Evolutionary conservation across 1,284 basidiomycete genomes (phyloP), one percentile per base, ranked within the genome.

Genomic region (Pascua sp.): DNA sequence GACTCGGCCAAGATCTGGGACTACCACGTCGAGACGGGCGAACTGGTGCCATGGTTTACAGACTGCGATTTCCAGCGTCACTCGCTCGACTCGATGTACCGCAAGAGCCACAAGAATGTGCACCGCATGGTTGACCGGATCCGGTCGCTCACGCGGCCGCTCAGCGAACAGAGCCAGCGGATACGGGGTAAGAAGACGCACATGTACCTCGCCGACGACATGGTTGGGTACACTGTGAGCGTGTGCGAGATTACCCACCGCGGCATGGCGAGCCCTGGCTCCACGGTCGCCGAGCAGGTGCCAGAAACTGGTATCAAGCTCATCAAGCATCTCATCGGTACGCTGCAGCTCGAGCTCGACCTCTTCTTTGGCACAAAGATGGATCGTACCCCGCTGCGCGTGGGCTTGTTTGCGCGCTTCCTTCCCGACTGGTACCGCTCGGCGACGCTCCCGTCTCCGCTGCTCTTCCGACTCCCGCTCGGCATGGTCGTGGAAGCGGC

Each of bases 401-500:
- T 92, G 57, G 89, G 89, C 0, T 87, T 95, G 63, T 86, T 93
- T 78, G 91, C 92, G 65, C 83, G 91, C 10, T 79, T 94, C 39
- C 71, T 94, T 37, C 91, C 91, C 1, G 91, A 93, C 72, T 93
- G 90, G 89, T 91, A 78, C 62, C 70, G 89, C 67, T 84, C 90
- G 83, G 87, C 13, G 71, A 90, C 71, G 83, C 85, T 61, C 82
- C 89, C 45, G 84, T 87, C 71, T 81, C 91, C 91, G 1, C 79
- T 94, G 0, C 85, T 95, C 11, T 82, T 91, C 9, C 83, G 91
- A 16, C 89, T 95, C 70, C 92, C 94, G 0, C 86, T 96, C 64
- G 87, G 87, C 2, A 83, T 94, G 46, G 82, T 97, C 15, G 82
- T 94, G 18, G 91, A 97, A 76, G 86, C 88, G 0, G 91, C 92